Conservation (phyloP, 2,329 filamentous ascomycete species). For the Curvularia spicifera region DNA sequence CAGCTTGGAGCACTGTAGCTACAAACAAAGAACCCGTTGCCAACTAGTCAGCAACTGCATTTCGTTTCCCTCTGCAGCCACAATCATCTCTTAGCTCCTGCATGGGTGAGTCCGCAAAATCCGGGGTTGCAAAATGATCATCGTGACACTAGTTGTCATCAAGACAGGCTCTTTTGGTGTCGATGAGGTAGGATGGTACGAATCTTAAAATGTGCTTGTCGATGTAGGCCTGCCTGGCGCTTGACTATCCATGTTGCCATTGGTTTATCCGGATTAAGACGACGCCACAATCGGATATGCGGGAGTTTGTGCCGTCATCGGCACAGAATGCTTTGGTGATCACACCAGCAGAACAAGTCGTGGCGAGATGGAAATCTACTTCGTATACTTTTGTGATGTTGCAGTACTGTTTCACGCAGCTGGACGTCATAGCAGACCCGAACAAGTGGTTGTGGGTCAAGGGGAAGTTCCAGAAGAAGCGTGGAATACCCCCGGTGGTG, state of each 20-base stretch:
- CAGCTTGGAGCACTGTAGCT: background rate
- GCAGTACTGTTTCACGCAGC: background rate
- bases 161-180: background rate
- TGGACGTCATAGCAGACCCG: background rate
- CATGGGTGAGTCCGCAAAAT: background rate
- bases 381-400: background rate
- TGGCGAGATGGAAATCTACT: background rate
- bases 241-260: background rate
- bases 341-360: background rate
- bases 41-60: background rate
- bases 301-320: conserved; percentile 7
- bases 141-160: background rate
- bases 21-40: background rate
- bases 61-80: background rate
- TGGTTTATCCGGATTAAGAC: conserved; percentile 5
- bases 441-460: background rate
- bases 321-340: background rate
- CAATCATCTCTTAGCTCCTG: background rate
- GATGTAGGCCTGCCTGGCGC: background rate
- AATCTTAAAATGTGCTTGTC: conserved; percentile 1
- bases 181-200: background rate
- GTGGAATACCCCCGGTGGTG: background rate
- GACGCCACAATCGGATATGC: conserved; percentile 12
- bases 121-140: background rate
- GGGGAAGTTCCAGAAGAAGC: background rate